phyloP scores from a whole-genome alignment of 495 filamentous ascomycete species.

The Acidiella bohemica region DNA sequence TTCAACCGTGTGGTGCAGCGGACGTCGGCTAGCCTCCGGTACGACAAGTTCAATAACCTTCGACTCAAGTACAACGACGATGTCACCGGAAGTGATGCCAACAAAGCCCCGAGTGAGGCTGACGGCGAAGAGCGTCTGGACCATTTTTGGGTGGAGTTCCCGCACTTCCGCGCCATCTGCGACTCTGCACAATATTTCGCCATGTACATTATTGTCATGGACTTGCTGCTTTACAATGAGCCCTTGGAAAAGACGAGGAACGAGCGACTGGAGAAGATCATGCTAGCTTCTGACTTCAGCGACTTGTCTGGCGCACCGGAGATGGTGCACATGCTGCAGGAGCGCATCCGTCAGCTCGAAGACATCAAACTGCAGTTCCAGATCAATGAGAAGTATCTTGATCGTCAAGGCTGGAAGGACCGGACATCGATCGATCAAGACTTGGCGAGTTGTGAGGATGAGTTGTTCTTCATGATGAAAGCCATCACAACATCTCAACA shows the following conservation, averaged over 20 bases:
- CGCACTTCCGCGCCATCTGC: slow-evolving; percentile 78
- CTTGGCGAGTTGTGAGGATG: slow-evolving; percentile 79
- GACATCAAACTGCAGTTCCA: slow-evolving; percentile 97
- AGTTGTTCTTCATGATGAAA: slow-evolving; percentile 99
- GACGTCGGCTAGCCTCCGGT: slow-evolving; percentile 84
- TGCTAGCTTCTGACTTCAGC: slow-evolving; percentile 99
- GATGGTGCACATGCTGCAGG: slow-evolving; percentile 82
- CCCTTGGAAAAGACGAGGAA: slow-evolving; percentile 88
- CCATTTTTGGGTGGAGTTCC: slow-evolving; percentile 92
- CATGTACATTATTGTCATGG: slow-evolving; percentile 91
- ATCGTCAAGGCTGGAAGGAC: slow-evolving; percentile 84
- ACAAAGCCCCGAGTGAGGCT: slow-evolving; percentile 27
- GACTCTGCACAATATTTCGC: slow-evolving; percentile 95
- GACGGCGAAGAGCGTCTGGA: slow-evolving; percentile 71
- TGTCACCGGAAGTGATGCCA: slow-evolving; percentile 49
- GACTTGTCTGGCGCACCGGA: slow-evolving; percentile 86
- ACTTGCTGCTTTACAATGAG: slow-evolving; percentile 87
- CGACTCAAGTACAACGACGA: slow-evolving; percentile 97
- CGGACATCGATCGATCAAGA: slow-evolving; percentile 75
- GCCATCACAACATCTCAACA: slow-evolving; percentile 93
- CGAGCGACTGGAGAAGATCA: slow-evolving; percentile 92
- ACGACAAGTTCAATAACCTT: slow-evolving; percentile 96
- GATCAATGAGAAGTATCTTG: slow-evolving; percentile 74
- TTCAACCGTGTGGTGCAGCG: slow-evolving; percentile 90
- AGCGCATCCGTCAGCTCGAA: slow-evolving; percentile 82